Percentiles rank a stretch among this genome's conserved stretches.
These are phyloP conservation scores for Holtermanniella nyarrowii DNA, from an alignment of 768 basidiomycete genomes.

Conservation along the genomic window DNA sequence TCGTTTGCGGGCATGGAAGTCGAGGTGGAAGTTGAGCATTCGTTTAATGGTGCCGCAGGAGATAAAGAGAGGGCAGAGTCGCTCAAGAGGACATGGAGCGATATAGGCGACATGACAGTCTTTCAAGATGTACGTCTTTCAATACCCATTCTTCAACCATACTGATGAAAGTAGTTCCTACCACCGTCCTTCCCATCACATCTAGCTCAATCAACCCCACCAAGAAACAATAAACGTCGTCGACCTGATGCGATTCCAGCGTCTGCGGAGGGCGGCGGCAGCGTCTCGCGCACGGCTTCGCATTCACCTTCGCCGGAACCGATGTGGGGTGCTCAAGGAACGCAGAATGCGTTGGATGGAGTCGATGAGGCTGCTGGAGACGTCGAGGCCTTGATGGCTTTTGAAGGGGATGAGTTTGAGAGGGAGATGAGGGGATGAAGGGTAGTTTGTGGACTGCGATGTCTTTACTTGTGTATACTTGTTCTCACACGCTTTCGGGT, in stretches of 20 bases:
- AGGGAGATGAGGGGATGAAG: too few relatives aligned
- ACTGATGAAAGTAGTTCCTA: neutral
- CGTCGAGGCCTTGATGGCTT: neutral
- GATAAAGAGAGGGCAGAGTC: too few relatives aligned
- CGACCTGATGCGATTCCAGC: neutral
- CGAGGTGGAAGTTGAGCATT: neutral
- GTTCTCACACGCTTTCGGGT: too few relatives aligned
- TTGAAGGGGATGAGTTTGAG: neutral
- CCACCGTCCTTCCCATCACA: neutral
- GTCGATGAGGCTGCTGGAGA: neutral
- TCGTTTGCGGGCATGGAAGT: neutral
- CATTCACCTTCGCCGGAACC: neutral
- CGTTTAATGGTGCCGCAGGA: too few relatives aligned
- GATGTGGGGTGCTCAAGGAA: neutral
- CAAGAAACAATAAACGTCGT: neutral
- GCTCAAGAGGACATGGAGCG: neutral
- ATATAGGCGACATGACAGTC: neutral
- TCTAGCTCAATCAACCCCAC: neutral
- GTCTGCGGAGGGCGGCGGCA: neutral
- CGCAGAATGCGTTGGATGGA: neutral
- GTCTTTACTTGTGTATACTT: too few relatives aligned
- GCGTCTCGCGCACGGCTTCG: neutral
- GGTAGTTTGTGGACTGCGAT: too few relatives aligned
- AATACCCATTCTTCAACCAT: neutral
- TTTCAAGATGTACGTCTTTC: neutral